Percentiles rank a stretch among this genome's conserved stretches.
Conservation (phyloP, 2,329 filamentous ascomycete species). For the Polychaeton citri region DNA sequence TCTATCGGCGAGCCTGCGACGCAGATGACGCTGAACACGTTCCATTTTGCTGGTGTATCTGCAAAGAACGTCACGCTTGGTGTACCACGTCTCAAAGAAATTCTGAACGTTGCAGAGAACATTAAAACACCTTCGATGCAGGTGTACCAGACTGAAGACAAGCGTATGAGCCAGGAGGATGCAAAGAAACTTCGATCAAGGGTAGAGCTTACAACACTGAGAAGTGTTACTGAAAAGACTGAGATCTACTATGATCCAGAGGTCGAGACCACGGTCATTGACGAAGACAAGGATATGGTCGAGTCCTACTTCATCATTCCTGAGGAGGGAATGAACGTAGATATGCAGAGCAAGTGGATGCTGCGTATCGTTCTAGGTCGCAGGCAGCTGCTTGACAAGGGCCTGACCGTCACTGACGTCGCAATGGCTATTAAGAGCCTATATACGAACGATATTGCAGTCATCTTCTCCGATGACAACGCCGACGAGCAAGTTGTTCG, state of each 20-base stretch:
- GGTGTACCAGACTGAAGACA: slow-evolving; percentile 60
- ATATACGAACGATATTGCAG: slow-evolving; percentile 70
- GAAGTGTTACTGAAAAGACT: slow-evolving; percentile 78
- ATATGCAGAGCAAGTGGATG: slow-evolving; percentile 79
- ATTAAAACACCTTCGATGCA: slow-evolving; percentile 98
- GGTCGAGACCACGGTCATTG: slow-evolving; percentile 70
- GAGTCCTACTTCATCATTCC: slow-evolving; percentile 94
- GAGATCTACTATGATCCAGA: slow-evolving; percentile 98
- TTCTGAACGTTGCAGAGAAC: slow-evolving; percentile 92
- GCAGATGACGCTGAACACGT: slow-evolving; percentile 98
- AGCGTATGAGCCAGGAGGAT: slow-evolving; percentile 55
- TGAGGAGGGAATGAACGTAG: slow-evolving; percentile 58
- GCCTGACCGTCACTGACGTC: slow-evolving; percentile 80
- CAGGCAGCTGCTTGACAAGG: slow-evolving; percentile 90
- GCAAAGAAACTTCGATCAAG: slow-evolving; percentile 77
- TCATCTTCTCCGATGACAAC: slow-evolving; percentile 97
- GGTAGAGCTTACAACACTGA: slow-evolving; percentile 88
- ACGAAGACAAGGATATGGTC: slow-evolving; percentile 82
- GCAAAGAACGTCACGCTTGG: slow-evolving; percentile 99
- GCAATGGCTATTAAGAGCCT: slow-evolving; percentile 79
- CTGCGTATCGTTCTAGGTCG: slow-evolving; percentile 86
- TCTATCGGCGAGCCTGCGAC: slow-evolving; percentile 98
- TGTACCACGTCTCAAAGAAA: slow-evolving; percentile 98
- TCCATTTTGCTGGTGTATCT: slow-evolving; percentile 99
- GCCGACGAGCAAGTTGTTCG: slow-evolving; percentile 90